Evolutionary conservation across 2,329 filamentous ascomycete genomes (phyloP), one percentile per base, ranked within the genome.

Genomic region (Colletotrichum sp.): DNA sequence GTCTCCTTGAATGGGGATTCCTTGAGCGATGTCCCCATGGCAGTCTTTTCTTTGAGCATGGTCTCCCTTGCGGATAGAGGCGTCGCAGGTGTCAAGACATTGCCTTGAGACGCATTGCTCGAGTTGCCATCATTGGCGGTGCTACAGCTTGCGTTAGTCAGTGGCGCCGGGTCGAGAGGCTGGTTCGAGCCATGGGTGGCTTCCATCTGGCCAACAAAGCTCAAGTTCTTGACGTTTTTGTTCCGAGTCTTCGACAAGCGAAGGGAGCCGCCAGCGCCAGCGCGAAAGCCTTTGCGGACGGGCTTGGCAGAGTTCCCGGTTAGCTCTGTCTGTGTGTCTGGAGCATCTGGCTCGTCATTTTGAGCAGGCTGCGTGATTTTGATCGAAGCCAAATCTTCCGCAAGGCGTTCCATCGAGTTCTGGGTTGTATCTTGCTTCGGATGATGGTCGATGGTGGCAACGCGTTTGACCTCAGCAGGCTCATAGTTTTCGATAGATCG

Each of bases 251-350:
- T 84, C 5, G 77, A 75, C 29, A 85, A 72, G 12, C 80, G 81
- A 34, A 86, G 79, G 6, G 85, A 86, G 27, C 83, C 83, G n/a
- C 83, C 84, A 13, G 79, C 80, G 30, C 80, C 77, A 52, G 79
- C 75, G 34, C 82, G 79, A 25, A 82, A 85, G 19, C 75, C 77
- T 15, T 77, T 78, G 12, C 69, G 78, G 7, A 71, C 74, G n/a
- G 19, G 4, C 30, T 4, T 27, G 22, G 19, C n/a, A 22, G 69
- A 39, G 8, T 70, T 19, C 9, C 19, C 44, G 19, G 19, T 22
- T 49, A 1, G 19, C n/a, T 49, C 44, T n/a, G 19, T 49, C 7
- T 25, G 13, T 8, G 49, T 6, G 15, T 59, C 61, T 19, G 68
- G 4, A 49, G 44, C 44, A 49, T n/a, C 44, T 49, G 19, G 19